phyloP scores from a whole-genome alignment of 169 alveolate species.

The Eimeria necatrix region DNA sequence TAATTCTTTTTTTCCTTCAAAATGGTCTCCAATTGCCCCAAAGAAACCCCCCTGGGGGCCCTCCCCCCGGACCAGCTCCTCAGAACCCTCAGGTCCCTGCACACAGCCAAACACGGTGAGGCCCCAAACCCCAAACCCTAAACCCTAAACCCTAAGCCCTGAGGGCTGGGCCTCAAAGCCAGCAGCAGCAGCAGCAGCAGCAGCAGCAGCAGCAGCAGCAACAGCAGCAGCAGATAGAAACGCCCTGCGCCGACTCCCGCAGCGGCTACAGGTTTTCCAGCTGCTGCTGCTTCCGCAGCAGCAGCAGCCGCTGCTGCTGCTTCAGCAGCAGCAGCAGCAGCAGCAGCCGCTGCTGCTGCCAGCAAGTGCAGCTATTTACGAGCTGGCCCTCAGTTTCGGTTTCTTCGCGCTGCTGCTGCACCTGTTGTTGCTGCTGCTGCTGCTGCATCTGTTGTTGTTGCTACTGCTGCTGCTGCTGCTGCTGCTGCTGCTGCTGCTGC shows the following conservation, averaged over 20 bases:
- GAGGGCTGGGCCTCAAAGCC: too few species aligned
- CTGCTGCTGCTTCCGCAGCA: not conserved
- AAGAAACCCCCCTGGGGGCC: conserved; percentile 7
- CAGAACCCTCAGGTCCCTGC: not conserved
- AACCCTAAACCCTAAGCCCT: not conserved
- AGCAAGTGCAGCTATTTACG: not conserved
- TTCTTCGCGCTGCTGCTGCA: not conserved
- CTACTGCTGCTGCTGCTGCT: not conserved
- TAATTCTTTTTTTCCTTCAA: not conserved
- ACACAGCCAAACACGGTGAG: not conserved
- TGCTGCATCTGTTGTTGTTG: too few species aligned
- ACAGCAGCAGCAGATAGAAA: not conserved
- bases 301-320: not conserved
- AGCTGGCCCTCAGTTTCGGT: not conserved
- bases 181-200: too few species aligned
- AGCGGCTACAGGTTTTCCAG: not conserved
- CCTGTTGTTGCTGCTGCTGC: conserved; percentile 13
- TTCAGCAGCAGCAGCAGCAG: not conserved
- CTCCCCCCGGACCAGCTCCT: not conserved
- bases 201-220: not conserved
- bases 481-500: not conserved
- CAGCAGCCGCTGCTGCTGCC: not conserved
- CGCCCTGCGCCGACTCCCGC: not conserved
- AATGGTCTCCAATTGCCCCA: not conserved
- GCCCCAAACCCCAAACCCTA: not conserved